Base-by-base conservation (phyloP, 495 filamentous ascomycete genomes). In the Saxophila tyrrhenica region DNA sequence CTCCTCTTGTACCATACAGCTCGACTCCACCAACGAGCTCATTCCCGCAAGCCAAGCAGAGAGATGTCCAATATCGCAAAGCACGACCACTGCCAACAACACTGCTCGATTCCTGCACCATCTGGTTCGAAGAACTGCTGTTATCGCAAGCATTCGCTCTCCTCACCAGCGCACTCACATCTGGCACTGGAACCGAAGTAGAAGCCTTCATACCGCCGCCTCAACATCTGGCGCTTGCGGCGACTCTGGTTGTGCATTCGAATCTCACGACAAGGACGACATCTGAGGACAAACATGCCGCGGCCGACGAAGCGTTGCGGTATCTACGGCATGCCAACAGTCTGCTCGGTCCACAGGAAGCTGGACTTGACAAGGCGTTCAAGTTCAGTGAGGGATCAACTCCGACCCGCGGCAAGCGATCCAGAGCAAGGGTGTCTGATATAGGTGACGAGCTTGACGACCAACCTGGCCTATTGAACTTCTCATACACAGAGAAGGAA, bases 71-170 rank as follows among this genome's bases (percentile, higher is more conserved):
- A 24, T 84, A 80, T 62, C 77, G 79, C 41, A 66, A 73, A 15
- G 73, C 76, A 2, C 73, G 69, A 44, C 65, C 66, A 25, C 65
- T 89, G 0, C 78, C 84, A 0, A 78, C 75, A 47, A 78, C 84
- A 56, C 65, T 90, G 7, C 75, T 73, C 24, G 71, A 81, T 42
- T 80, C 87, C 59, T 79, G 76, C 45, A 77, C 77, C 47, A 83
- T 89, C 25, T 87, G 85, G 65, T 71, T 91, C 2, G 86, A 89
- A 63, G 87, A 91, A 64, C 73, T 79, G 38, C 77, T 88, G 19
- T 85, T 88, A 63, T 71, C 69, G 0, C 78, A 80, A 65, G 86
- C 84, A 25, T 78, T 92, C 25, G 74, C 70, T 32, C 77, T 94
- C 20, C 77, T 94, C 41, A 69, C 76, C 8, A 78, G 75, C 52